Evolutionary conservation across 495 filamentous ascomycete genomes (phyloP).

Genomic region (Cercophora newfieldiana): DNA sequence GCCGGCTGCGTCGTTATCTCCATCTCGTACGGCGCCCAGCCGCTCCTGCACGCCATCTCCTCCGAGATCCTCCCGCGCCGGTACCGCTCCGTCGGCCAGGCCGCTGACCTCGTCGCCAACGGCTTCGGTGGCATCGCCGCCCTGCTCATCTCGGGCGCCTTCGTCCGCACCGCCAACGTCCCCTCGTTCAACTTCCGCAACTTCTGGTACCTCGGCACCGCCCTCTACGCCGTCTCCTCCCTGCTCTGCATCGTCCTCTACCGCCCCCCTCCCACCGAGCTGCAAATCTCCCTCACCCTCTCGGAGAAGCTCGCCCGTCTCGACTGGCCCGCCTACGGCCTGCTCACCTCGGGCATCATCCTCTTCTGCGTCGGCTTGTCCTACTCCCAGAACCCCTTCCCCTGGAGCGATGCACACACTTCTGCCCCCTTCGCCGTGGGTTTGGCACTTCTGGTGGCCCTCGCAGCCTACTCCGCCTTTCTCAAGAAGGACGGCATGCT

Average conservation of each 20-base stretch:
- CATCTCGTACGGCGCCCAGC: slow-evolving; percentile 35
- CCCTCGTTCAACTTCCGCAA: slow-evolving; percentile 32
- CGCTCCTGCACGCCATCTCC: slow-evolving; percentile 37
- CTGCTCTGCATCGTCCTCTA: slow-evolving; percentile 28
- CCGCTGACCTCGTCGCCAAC: slow-evolving; percentile 26
- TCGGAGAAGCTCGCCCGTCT: slow-evolving; percentile 33
- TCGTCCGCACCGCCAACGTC: slow-evolving; percentile 26
- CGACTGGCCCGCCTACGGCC: slow-evolving; percentile 38
- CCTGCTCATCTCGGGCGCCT: slow-evolving; percentile 29
- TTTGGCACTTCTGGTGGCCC: slow-evolving; percentile 17
- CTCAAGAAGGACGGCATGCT: slow-evolving; percentile 41
- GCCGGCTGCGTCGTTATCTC: slow-evolving; percentile 33
- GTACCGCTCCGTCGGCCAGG: slow-evolving; percentile 34
- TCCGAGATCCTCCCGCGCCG: slow-evolving; percentile 38
- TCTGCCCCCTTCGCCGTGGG: slow-evolving; percentile 35
- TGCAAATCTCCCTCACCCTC: slow-evolving; percentile 20
- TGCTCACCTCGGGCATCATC: slow-evolving; percentile 30
- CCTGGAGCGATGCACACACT: slow-evolving; percentile 34
- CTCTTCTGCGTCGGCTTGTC: slow-evolving; percentile 38
- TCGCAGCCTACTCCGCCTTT: slow-evolving; percentile 32
- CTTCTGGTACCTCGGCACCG: slow-evolving; percentile 34
- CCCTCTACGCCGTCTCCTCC: slow-evolving; percentile 24
- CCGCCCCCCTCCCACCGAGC: slow-evolving; percentile 24
- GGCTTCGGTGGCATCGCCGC: slow-evolving; percentile 28
- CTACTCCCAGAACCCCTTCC: slow-evolving; percentile 36